phyloP scores from a whole-genome alignment of 768 basidiomycete species.

The Leucocoprinus birnbaumii region DNA sequence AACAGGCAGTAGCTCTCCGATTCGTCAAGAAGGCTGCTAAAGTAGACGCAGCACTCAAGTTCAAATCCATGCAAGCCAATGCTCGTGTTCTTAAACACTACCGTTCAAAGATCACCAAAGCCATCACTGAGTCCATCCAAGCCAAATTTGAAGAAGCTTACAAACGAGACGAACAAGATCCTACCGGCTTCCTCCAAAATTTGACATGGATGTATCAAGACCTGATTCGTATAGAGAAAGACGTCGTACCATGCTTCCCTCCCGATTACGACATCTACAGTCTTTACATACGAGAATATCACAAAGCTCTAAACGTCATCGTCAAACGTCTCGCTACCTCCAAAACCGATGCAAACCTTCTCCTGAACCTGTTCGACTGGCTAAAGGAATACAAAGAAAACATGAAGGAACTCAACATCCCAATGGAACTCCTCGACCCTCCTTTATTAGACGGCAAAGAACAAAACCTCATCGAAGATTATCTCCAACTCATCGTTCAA shows the following conservation, averaged over 20 bases:
- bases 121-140: constrained; percentile 75
- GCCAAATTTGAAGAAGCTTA: constrained; percentile 68
- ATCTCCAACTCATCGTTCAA: constrained; percentile 86
- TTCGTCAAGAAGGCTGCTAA: constrained; percentile 94
- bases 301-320: constrained; percentile 75
- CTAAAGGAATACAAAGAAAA: constrained; percentile 92
- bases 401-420: constrained; percentile 91
- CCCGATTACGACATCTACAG: constrained; percentile 87
- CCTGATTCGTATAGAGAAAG: constrained; percentile 86
- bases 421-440: constrained; percentile 80
- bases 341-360: constrained; percentile 83
- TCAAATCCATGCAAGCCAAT: constrained; percentile 90
- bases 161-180: constrained; percentile 57
- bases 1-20: constrained; percentile 86
- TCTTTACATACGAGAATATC: constrained; percentile 84
- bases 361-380: constrained; percentile 89
- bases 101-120: constrained; percentile 81
- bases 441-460: constrained; percentile 95
- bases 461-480: constrained; percentile 91
- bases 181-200: constrained; percentile 70
- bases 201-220: constrained; percentile 94
- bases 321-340: constrained; percentile 68
- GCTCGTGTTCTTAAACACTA: constrained; percentile 95
- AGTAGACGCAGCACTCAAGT: constrained; percentile 89
- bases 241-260: constrained; percentile 90